These are phyloP conservation scores for Aspergillus sp. DNA, from an alignment of 2,329 filamentous ascomycete species.

Conservation along the genomic window DNA sequence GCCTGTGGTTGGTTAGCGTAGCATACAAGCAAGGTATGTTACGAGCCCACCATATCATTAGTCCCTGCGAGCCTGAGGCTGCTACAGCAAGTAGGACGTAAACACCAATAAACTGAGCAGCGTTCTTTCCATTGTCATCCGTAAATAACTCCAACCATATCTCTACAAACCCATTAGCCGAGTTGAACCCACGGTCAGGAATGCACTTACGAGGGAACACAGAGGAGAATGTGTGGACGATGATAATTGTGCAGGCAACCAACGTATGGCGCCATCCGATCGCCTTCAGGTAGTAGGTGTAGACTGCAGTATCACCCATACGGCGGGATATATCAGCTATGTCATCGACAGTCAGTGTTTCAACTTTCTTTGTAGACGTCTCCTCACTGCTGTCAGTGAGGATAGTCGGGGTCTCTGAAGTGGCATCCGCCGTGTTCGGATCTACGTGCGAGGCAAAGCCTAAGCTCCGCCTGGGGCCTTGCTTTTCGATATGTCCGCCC, in stretches of 20 bases:
- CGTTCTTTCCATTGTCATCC: background rate
- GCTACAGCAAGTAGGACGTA: conserved; percentile 1
- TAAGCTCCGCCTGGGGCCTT: background rate
- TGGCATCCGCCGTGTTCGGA: background rate
- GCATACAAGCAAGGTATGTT: background rate
- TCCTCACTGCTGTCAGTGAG: background rate
- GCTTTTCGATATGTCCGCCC: background rate
- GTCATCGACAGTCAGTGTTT: conserved; percentile 4
- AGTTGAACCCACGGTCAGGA: too few species aligned
- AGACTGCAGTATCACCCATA: conserved; percentile 1
- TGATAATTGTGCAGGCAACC: background rate
- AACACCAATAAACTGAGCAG: background rate
- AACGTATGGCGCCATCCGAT: conserved; percentile 1
- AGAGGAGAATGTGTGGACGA: conserved; percentile 1
- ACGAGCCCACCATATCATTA: conserved; percentile 1
- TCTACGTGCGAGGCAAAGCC: background rate
- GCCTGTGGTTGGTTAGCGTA: background rate
- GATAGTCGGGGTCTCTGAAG: background rate
- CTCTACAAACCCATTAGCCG: background rate
- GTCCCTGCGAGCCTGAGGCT: background rate
- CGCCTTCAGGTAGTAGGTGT: conserved; percentile 3
- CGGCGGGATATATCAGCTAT: conserved; percentile 2
- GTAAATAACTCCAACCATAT: conserved; percentile 4
- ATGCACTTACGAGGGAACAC: background rate
- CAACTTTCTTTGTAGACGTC: background rate